Evolutionary conservation across 495 filamentous ascomycete genomes (phyloP).

Genomic region (Aspergillus cavernicola): DNA sequence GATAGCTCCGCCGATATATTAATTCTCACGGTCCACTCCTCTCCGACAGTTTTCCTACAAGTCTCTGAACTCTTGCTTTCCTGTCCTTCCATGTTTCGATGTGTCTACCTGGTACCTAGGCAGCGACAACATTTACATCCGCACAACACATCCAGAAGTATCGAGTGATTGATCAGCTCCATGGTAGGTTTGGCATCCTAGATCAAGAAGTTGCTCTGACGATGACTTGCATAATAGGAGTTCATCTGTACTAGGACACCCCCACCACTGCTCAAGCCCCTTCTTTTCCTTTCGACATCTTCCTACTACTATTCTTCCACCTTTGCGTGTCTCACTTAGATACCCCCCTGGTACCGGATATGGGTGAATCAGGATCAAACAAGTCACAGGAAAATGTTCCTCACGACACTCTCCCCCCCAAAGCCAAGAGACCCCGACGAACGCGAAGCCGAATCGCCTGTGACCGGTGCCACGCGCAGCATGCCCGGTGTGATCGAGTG

Average conservation of each 20-base stretch:
- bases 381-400: background rate
- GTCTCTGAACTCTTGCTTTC: no score
- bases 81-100: no score
- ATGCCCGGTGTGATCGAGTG: constrained; percentile 43
- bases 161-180: no score
- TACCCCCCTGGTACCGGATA: background rate
- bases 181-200: no score
- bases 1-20: background rate
- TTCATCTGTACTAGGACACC: no score
- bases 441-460: constrained; percentile 43
- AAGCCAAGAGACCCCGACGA: constrained; percentile 6
- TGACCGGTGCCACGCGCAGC: constrained; percentile 41
- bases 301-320: background rate
- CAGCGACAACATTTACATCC: no score
- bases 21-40: background rate
- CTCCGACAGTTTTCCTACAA: background rate
- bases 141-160: no score
- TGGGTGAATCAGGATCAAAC: background rate
- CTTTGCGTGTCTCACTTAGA: background rate
- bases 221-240: no score
- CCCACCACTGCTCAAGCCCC: no score
- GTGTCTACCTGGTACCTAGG: no score
- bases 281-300: background rate
- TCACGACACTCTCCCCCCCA: background rate
- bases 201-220: no score